Conservation (phyloP, 495 filamentous ascomycete species). For the Ascodesmis nigricans region DNA sequence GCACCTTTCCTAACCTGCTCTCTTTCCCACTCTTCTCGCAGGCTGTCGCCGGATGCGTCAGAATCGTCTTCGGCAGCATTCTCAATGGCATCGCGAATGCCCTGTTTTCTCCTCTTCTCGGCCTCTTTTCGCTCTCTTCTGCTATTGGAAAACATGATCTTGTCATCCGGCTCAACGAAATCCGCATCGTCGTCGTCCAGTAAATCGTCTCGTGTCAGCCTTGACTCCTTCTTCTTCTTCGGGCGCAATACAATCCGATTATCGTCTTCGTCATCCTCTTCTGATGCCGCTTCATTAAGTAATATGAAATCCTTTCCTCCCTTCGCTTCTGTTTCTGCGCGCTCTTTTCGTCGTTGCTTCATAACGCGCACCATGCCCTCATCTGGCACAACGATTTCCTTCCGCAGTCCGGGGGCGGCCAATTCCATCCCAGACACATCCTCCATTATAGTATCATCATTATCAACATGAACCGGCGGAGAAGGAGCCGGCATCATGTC, state of each 20-base stretch:
- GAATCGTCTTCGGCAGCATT: constrained; percentile 36
- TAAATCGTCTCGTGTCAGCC: constrained; percentile 63
- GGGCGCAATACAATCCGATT: constrained; percentile 25
- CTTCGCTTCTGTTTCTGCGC: constrained; percentile 25
- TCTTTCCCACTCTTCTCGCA: constrained; percentile 67
- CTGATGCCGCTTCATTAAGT: too few species aligned
- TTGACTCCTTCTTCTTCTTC: constrained; percentile 35
- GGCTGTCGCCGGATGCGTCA: constrained; percentile 60
- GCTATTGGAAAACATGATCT: constrained; percentile 38
- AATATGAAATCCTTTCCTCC: constrained; percentile 49
- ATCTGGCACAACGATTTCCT: constrained; percentile 37
- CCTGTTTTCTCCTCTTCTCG: constrained; percentile 38
- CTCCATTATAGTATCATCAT: constrained; percentile 17
- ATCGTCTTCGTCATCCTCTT: constrained; percentile 32
- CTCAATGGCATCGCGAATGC: constrained; percentile 67
- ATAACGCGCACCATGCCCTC: constrained; percentile 81
- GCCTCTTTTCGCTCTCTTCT: constrained; percentile 61
- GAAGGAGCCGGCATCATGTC: too few species aligned
- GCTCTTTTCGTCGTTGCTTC: constrained; percentile 64
- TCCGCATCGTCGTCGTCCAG: constrained; percentile 88
- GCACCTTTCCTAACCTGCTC: constrained; percentile 46
- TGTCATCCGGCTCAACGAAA: constrained; percentile 62
- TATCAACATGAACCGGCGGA: constrained; percentile 4
- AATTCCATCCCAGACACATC: constrained; percentile 9
- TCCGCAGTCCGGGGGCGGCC: background rate